These are phyloP conservation scores for Dioscorea cayenensis DNA, from an alignment of 116 monocot genomes.

Conservation along the genomic window DNA sequence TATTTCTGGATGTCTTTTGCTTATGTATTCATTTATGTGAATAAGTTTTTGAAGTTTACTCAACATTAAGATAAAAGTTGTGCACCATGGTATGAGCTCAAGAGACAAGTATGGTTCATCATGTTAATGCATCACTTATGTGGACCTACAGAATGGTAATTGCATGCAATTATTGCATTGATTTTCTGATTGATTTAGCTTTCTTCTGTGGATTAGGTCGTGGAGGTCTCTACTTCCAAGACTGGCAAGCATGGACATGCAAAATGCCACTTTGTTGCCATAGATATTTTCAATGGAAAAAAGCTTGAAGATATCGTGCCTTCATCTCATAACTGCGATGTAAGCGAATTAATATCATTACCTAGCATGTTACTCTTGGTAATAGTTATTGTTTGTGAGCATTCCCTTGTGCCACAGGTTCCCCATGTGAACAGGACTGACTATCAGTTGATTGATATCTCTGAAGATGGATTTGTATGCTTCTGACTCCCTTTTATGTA, in stretches of 20 bases:
- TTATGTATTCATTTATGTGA: neutral
- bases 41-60: neutral
- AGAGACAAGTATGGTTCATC: too few relatives aligned
- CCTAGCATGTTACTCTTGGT: neutral
- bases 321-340: conserved; percentile 40
- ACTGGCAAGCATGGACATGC: conserved; percentile 46
- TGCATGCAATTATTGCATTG: too few relatives aligned
- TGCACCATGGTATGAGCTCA: too few relatives aligned
- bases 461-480: conserved; percentile 68
- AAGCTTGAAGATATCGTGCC: conserved; percentile 44
- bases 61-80: too few relatives aligned
- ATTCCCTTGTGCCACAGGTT: conserved; percentile 21
- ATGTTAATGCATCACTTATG: too few relatives aligned
- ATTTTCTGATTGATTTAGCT: too few relatives aligned
- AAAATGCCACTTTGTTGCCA: conserved; percentile 38
- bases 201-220: conserved; percentile 14
- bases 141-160: too few relatives aligned
- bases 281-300: conserved; percentile 36
- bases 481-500: neutral
- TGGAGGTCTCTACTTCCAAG: conserved; percentile 38
- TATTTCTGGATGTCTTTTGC: too few relatives aligned
- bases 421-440: conserved; percentile 62
- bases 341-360: neutral
- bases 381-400: neutral
- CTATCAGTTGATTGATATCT: conserved; percentile 73